Base-by-base conservation (phyloP, 176 grass and related monocot genomes). In the Oryza australiensis region DNA sequence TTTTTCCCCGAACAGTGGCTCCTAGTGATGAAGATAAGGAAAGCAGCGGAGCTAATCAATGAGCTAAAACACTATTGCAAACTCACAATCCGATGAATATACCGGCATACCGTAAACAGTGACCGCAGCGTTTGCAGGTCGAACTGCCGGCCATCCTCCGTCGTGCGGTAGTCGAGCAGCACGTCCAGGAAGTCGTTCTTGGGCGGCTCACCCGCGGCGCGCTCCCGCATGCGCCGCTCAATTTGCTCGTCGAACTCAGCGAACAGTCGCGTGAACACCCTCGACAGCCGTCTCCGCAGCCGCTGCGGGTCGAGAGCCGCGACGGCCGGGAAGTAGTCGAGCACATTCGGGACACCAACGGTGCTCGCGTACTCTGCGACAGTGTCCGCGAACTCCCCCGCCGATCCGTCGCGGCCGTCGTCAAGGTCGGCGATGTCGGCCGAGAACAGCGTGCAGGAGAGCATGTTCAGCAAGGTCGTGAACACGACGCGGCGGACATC, bases 291-390 rank as follows among this genome's bases (percentile, higher is more conserved):
- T 33, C 67, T 32, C 46, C 84, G 82, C 16, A 80, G 65, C 15
- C 87, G 76, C 83, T 93, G 91, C 27, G 60, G 76, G 41, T 93
- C 87, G 26, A 90, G 18, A n/a, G 66, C 45, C 32, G 87, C 84
- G 26, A 93, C 22, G 1, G 57, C 60, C 1, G 87, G 91, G 62
- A 89, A 87, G 81, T 84, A 93, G 68, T 93, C 91, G 1, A 84
- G 82, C 14, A 87, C 45, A 67, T 93, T 90, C 22, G 87, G 76
- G 26, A 41, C 32, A 16, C 75, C 81, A 8, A 23, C 76, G 27
- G 46, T 12, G 26, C 5, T 20, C 48, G 79, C 37, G 75, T 82
- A 80, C 33, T 70, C 84, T 13, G 10, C 5, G 57, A 92, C 73
- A 45, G 77, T 62, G 26, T 32, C 72, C 80, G 29, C 87, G 65